Evolutionary conservation across 2,329 filamentous ascomycete genomes (phyloP), one percentile per base, ranked within the genome.

Genomic region (Salinomyces thailandicus): DNA sequence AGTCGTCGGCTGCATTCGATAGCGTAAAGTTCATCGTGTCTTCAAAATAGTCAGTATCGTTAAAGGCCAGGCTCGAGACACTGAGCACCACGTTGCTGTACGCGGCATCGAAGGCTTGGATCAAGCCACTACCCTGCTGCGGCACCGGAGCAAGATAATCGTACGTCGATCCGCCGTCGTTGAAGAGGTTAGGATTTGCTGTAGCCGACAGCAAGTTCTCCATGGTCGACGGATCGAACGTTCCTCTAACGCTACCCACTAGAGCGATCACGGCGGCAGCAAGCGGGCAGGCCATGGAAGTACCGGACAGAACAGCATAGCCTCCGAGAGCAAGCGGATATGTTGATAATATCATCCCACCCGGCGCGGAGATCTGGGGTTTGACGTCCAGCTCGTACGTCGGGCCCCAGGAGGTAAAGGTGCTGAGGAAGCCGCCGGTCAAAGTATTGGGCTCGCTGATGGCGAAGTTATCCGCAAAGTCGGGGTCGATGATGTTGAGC

Each of bases 231-330:
- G 22, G 22, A 4, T 26, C 22, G 22, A 26, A 26, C 3, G 22
- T 26, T 3, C 22, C 22, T 26, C 22, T 2, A 24, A 53, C 53
- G 15, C 56, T 47, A 7, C 49, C 37, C 13, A 57, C 36, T 6
- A 59, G 47, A 19, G 57, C 57, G 28, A 54, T 45, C n/a, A 55
- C 66, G 20, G 64, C 75, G 4, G 73, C 72, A 4, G 68, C 60
- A 11, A 73, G 63, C 5, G 75, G 73, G 20, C 67, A 69, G 3
- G 74, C 66, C 75, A 80, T 79, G 1, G 73, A 77, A 0, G 71
- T 75, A 8, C 72, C 71, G 20, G 62, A 74, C 17, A 67, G 55
- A 1, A 75, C 64, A 15, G 62, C 66, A 41, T 75, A 79, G 12
- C 58, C 58, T 19, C 57, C 50, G 3, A 44, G 37, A 26, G 62